A percentile compares a stretch with the other conserved stretches of the same genome.
phyloP scores from a whole-genome alignment of 441 rosid species.

The Aquilaria agallochum region DNA sequence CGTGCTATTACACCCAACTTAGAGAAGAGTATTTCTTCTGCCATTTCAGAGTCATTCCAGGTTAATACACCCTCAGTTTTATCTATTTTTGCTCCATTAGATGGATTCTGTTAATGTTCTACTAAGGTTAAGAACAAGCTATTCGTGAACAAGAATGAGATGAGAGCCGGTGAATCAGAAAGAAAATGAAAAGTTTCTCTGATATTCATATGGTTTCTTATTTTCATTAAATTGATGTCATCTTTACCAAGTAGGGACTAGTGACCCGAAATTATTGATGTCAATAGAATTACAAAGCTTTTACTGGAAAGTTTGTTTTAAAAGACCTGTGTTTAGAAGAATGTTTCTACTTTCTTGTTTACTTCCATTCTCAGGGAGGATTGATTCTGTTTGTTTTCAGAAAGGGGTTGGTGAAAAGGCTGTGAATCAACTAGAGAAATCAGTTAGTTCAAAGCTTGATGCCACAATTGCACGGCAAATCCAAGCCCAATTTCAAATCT shows the following conservation, averaged over 20 bases:
- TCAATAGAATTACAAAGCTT: slow-evolving; percentile 16
- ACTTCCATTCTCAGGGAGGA: neutral
- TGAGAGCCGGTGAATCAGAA: no score
- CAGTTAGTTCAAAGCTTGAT: slow-evolving; percentile 57
- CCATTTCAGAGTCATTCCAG: slow-evolving; percentile 38
- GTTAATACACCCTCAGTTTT: slow-evolving; percentile 8
- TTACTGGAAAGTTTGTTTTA: slow-evolving; percentile 7
- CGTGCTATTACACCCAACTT: slow-evolving; percentile 32
- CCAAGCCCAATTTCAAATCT: slow-evolving; percentile 65
- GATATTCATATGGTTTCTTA: no score
- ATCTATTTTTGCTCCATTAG: no score
- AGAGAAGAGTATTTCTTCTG: slow-evolving; percentile 30
- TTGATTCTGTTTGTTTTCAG: slow-evolving; percentile 26
- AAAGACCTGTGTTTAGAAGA: slow-evolving; percentile 7
- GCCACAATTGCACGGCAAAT: slow-evolving; percentile 56
- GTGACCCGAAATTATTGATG: neutral
- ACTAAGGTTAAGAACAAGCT: no score
- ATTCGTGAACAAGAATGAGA: no score
- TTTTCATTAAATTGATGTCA: no score
- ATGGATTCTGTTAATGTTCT: no score
- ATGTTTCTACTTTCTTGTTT: neutral
- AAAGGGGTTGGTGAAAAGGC: slow-evolving; percentile 69
- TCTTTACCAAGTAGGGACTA: no score
- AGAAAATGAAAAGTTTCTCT: no score
- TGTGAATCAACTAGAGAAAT: slow-evolving; percentile 56